Evolutionary conservation across 495 filamentous ascomycete species (phyloP).

Genomic region (Penicillium malachiteum): DNA sequence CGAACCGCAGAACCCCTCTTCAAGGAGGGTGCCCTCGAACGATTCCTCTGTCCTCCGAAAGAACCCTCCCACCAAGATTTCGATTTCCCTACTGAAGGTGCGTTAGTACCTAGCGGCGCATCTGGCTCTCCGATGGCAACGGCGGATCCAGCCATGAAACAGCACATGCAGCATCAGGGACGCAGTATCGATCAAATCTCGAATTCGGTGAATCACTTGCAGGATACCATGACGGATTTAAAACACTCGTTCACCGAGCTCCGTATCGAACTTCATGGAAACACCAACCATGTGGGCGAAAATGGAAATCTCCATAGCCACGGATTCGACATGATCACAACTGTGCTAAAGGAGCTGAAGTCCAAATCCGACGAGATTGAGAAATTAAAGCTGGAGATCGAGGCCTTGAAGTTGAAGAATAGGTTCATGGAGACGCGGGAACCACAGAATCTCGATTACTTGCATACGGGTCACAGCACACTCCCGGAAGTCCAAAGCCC

Average conservation of each 20-base stretch:
- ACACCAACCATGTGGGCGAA: slow-evolving; percentile 21
- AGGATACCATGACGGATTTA: slow-evolving; percentile 48
- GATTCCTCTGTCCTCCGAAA: slow-evolving; percentile 26
- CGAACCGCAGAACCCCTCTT: slow-evolving; percentile 41
- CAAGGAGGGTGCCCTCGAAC: slow-evolving; percentile 37
- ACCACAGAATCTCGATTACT: slow-evolving; percentile 7
- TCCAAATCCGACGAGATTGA: slow-evolving; percentile 48
- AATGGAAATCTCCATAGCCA: slow-evolving; percentile 11
- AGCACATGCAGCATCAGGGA: slow-evolving; percentile 44
- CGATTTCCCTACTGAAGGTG: slow-evolving; percentile 21
- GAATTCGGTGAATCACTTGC: slow-evolving; percentile 43
- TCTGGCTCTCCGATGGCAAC: slow-evolving; percentile 12
- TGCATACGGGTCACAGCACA: slow-evolving; percentile 8
- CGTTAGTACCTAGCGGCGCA: slow-evolving; percentile 29
- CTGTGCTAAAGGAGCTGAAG: slow-evolving; percentile 45
- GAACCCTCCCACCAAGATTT: slow-evolving; percentile 23
- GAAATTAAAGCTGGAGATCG: slow-evolving; percentile 45
- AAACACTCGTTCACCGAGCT: slow-evolving; percentile 45
- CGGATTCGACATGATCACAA: slow-evolving; percentile 44
- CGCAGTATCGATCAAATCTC: slow-evolving; percentile 46
- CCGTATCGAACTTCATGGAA: slow-evolving; percentile 42
- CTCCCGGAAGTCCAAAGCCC: slow-evolving; percentile 40
- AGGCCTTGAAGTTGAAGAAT: slow-evolving; percentile 44
- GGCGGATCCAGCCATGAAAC: slow-evolving; percentile 22
- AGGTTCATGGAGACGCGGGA: slow-evolving; percentile 37